phyloP scores from a whole-genome alignment of 2,329 filamentous ascomycete genomes.

The Tolypocladium ovalisporum region DNA sequence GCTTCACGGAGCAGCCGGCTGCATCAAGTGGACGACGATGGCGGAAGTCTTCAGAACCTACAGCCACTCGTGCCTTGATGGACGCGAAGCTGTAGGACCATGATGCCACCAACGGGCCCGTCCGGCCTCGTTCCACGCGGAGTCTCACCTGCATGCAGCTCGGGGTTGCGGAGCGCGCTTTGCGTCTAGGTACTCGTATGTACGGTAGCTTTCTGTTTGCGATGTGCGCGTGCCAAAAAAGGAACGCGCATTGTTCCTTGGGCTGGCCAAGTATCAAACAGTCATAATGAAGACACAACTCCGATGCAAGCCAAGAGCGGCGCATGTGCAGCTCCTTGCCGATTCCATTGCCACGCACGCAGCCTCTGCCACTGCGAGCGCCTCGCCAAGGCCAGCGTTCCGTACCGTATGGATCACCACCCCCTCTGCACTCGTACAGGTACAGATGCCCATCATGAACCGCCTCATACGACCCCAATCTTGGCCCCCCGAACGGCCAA shows the following conservation, averaged over 20 bases:
- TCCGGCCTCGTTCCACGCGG: not conserved
- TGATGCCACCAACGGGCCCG: too few species aligned
- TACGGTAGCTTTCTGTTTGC: not conserved
- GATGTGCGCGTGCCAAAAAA: not conserved
- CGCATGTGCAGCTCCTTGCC: not conserved
- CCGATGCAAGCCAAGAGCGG: not conserved
- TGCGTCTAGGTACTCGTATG: too few species aligned
- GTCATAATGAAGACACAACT: not conserved
- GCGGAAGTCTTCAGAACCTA: not conserved
- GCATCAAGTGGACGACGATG: not conserved
- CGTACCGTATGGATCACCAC: not conserved
- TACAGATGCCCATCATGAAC: not conserved
- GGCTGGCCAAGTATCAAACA: not conserved
- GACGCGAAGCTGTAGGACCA: not conserved
- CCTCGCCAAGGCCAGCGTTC: not conserved
- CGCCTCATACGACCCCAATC: slow-evolving; percentile 7
- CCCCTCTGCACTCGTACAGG: not conserved
- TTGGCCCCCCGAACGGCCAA: slow-evolving; percentile 50
- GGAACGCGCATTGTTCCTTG: not conserved
- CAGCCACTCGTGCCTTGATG: too few species aligned
- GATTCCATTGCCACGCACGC: not conserved
- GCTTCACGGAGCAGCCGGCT: not conserved
- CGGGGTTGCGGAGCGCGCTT: not conserved
- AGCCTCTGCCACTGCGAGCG: not conserved
- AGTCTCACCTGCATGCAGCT: not conserved